Evolutionary conservation across 73 alveolate genomes (phyloP).

Genomic region (Paramecium tetraurelia): DNA sequence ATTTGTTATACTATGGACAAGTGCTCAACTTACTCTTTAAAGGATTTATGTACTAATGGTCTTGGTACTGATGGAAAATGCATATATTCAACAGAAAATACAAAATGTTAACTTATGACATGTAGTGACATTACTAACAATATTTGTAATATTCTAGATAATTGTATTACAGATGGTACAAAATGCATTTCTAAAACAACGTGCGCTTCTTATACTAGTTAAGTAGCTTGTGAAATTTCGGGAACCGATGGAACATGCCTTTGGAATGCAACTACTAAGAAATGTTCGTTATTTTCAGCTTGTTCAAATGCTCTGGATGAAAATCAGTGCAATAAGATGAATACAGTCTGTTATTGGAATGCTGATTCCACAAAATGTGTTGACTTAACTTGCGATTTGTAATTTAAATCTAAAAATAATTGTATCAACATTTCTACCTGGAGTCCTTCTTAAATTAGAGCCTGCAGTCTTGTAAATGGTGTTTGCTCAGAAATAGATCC

Average conservation of each 20-base stretch:
- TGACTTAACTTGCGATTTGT: background rate
- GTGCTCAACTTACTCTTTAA: background rate
- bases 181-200: background rate
- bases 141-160: background rate
- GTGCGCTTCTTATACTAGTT: background rate
- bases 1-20: background rate
- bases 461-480: background rate
- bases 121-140: background rate
- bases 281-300: background rate
- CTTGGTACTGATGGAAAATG: slow-evolving; percentile 27
- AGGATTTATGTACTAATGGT: background rate
- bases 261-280: background rate
- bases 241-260: slow-evolving; percentile 28
- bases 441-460: background rate
- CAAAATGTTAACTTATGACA: background rate
- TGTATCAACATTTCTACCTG: background rate
- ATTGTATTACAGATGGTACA: slow-evolving; percentile 29
- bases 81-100: background rate
- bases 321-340: background rate
- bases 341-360: background rate
- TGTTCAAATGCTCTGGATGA: background rate
- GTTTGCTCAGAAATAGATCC: background rate
- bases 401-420: background rate
- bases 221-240: background rate
- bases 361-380: background rate